Evolutionary conservation across 768 basidiomycete genomes (phyloP), one percentile per base, ranked within the genome.

Genomic region (Xerocomellus chrysenteron): DNA sequence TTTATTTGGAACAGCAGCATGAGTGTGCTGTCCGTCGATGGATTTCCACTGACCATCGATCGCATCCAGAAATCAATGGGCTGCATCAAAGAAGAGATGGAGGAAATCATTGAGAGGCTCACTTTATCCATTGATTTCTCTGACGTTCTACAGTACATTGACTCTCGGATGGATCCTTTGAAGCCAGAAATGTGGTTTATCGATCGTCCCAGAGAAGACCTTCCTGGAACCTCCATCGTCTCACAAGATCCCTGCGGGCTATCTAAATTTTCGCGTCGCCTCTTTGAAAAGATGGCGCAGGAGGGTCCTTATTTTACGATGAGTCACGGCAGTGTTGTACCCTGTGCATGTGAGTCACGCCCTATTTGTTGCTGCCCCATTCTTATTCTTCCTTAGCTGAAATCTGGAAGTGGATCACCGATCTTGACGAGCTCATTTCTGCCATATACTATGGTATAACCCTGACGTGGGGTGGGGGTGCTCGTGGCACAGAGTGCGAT

Each of bases 381-480:
- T n/a, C 13, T n/a, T 1, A 21, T 17, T 16, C 24, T 4, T 4
- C 30, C 3, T 4, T 3, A 48, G 58, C 5, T 1, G 39, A 35
- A 13, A 57, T 54, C 14, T 61, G 51, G 47, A 4, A 17, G 13
- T 62, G 61, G 55, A 10, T 67, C 1, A 2, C 33, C 0, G 42
- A 65, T 3, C 43, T 59, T 0, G 44, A 55, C 26, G 44, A 59
- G 4, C 51, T 66, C 0, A 35, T 64, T 0, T 57, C 43, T 0
- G 46, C 48, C 13, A 54, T 56, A 42, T 66, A 54, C 32, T 56
- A 57, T n/a, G 48, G 52, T 6, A 32, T 66, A 0, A 50, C 60
- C 3, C 10, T 56, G 5, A 62, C 54, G 0, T 67, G 65, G 63
- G 63, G 54, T 3, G 65, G 66, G 0, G 59, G 57, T 0, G 56